phyloP scores from a whole-genome alignment of 331 rosid species.

The Stylosanthes scabra region DNA sequence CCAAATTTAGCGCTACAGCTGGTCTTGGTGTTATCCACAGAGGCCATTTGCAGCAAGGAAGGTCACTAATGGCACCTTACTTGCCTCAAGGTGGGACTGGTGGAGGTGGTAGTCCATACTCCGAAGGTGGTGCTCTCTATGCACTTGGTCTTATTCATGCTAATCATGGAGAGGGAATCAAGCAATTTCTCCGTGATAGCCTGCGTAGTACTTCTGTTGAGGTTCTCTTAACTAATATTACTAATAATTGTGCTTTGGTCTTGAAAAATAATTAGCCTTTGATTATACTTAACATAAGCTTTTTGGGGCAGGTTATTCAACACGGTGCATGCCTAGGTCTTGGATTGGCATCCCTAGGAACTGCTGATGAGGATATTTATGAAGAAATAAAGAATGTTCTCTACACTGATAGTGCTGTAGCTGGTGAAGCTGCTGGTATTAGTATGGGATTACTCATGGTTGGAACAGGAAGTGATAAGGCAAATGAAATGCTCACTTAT shows the following conservation, averaged over 20 bases:
- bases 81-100: conserved; percentile 95
- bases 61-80: conserved; percentile 98
- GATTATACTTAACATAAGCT: conserved; percentile 34
- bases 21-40: conserved; percentile 98
- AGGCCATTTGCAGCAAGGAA: conserved; percentile 97
- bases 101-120: conserved; percentile 97
- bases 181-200: conserved; percentile 95
- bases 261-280: neutral
- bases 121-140: conserved; percentile 98
- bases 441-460: conserved; percentile 99
- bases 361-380: conserved; percentile 92
- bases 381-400: conserved; percentile 89
- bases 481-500: conserved; percentile 93
- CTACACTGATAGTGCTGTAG: conserved; percentile 95
- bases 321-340: conserved; percentile 99
- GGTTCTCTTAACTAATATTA: conserved; percentile 53
- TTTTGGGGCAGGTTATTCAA: conserved; percentile 81
- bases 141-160: conserved; percentile 99
- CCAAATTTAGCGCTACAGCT: conserved; percentile 98
- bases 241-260: conserved; percentile 9
- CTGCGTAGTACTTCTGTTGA: conserved; percentile 91
- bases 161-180: conserved; percentile 97
- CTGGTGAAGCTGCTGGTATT: conserved; percentile 98
- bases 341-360: conserved; percentile 94
- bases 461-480: conserved; percentile 98